phyloP scores from a whole-genome alignment of 345 rosid species.

The Turritis glabra region DNA sequence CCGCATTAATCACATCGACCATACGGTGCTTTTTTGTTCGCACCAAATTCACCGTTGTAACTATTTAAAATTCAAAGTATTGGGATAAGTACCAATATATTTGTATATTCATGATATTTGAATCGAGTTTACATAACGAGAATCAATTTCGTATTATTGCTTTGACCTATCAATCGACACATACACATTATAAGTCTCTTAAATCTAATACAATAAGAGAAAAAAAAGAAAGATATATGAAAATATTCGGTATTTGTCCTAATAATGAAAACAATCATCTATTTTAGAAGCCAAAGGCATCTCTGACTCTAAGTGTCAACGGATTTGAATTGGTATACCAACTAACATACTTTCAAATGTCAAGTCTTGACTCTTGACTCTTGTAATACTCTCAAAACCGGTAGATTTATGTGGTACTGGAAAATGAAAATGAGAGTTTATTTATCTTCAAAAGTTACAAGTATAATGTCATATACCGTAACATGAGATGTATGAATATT shows the following conservation, averaged over 20 bases:
- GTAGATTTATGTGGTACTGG: background rate
- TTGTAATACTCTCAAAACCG: background rate
- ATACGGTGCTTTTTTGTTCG: background rate
- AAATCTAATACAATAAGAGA: background rate
- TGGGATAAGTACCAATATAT: background rate
- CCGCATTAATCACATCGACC: background rate
- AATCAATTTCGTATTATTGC: background rate
- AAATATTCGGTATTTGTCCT: background rate
- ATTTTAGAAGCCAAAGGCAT: background rate
- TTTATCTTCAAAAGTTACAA: background rate
- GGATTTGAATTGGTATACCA: slow-evolving; percentile 24
- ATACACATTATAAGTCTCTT: background rate
- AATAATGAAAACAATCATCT: slow-evolving; percentile 9
- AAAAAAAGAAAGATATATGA: background rate
- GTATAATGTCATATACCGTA: background rate
- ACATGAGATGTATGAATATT: background rate
- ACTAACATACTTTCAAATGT: slow-evolving; percentile 7
- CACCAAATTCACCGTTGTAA: background rate
- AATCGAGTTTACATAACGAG: background rate
- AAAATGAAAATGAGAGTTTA: background rate
- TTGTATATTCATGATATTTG: background rate
- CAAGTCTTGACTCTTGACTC: background rate
- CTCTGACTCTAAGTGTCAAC: slow-evolving; percentile 13
- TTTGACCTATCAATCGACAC: background rate
- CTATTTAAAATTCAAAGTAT: background rate